These are phyloP conservation scores for Arthroderma uncinatum DNA, from an alignment of 2,329 filamentous ascomycete species.

Conservation along the genomic window DNA sequence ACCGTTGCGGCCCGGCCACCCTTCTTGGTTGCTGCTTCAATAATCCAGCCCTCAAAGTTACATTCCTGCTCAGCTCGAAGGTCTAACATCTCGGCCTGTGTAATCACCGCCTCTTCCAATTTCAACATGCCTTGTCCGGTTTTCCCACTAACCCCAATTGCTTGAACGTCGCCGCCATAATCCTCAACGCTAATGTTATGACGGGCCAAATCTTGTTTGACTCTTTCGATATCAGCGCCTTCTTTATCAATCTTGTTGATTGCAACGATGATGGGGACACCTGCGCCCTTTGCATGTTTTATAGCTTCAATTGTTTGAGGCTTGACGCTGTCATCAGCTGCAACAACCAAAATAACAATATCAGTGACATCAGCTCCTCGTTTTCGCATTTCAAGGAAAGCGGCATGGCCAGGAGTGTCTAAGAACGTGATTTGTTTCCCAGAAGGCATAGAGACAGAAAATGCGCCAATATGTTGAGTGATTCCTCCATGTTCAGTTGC, in stretches of 20 bases:
- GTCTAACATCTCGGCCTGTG: constrained; percentile 80
- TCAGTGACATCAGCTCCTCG: constrained; percentile 93
- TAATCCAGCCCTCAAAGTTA: constrained; percentile 79
- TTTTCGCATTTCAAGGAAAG: constrained; percentile 91
- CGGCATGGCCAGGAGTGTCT: constrained; percentile 91
- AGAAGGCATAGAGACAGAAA: constrained; percentile 75
- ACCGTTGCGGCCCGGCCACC: constrained; percentile 79
- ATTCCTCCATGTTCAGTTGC: constrained; percentile 92
- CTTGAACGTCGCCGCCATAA: constrained; percentile 86
- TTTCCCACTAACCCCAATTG: constrained; percentile 82
- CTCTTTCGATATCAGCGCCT: constrained; percentile 64
- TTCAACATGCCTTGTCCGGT: constrained; percentile 85
- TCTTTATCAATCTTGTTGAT: constrained; percentile 96
- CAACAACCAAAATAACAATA: constrained; percentile 90
- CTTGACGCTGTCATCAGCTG: constrained; percentile 94
- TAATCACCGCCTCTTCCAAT: constrained; percentile 79
- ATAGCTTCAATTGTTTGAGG: constrained; percentile 93
- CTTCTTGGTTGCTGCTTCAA: constrained; percentile 81
- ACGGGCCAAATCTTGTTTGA: constrained; percentile 75
- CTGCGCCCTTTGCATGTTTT: constrained; percentile 77
- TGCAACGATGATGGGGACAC: constrained; percentile 91
- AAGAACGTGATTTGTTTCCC: constrained; percentile 92
- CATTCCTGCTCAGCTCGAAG: constrained; percentile 69
- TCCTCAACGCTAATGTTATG: constrained; percentile 89
- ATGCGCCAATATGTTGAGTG: constrained; percentile 96